Conservation (phyloP, 1,284 basidiomycete genomes). For the Farysia itapuensis region DNA sequence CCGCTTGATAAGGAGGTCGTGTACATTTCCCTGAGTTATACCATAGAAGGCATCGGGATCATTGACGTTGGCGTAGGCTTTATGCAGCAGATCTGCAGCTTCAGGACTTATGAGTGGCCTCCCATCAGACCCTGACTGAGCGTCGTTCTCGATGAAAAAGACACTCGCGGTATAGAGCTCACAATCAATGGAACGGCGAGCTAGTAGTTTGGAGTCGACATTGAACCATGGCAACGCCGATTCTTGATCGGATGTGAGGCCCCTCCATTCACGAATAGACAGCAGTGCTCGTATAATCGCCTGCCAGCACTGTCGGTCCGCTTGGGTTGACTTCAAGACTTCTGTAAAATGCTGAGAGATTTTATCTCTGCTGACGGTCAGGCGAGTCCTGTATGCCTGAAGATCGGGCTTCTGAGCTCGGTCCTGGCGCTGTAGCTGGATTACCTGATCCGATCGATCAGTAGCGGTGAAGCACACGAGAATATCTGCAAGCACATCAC, state of each 20-base stretch:
- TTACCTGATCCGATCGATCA: too few relatives aligned
- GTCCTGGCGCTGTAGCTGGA: too few relatives aligned
- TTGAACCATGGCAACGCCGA: slow-evolving; percentile 79
- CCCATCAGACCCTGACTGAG: slow-evolving; percentile 62
- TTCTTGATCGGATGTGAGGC: slow-evolving; percentile 49
- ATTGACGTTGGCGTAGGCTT: slow-evolving; percentile 90
- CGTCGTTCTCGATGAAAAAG: slow-evolving; percentile 81
- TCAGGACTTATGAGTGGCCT: background rate
- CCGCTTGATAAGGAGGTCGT: slow-evolving; percentile 75
- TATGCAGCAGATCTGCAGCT: slow-evolving; percentile 68
- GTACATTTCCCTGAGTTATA: slow-evolving; percentile 75
- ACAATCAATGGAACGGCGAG: slow-evolving; percentile 73
- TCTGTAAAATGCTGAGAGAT: slow-evolving; percentile 52
- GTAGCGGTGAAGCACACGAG: slow-evolving; percentile 64
- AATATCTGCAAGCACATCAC: background rate
- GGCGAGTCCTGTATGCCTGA: too few relatives aligned
- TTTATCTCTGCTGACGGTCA: too few relatives aligned
- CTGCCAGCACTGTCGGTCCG: slow-evolving; percentile 65
- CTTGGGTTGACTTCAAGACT: slow-evolving; percentile 64
- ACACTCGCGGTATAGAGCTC: slow-evolving; percentile 85
- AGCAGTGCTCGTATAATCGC: slow-evolving; percentile 77
- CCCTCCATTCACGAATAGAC: slow-evolving; percentile 74
- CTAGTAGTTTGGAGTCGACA: slow-evolving; percentile 74
- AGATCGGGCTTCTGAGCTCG: too few relatives aligned
- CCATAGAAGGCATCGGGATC: slow-evolving; percentile 98